These are phyloP conservation scores for Bisporella sp. DNA, from an alignment of 2,329 filamentous ascomycete species.

Conservation along the genomic window DNA sequence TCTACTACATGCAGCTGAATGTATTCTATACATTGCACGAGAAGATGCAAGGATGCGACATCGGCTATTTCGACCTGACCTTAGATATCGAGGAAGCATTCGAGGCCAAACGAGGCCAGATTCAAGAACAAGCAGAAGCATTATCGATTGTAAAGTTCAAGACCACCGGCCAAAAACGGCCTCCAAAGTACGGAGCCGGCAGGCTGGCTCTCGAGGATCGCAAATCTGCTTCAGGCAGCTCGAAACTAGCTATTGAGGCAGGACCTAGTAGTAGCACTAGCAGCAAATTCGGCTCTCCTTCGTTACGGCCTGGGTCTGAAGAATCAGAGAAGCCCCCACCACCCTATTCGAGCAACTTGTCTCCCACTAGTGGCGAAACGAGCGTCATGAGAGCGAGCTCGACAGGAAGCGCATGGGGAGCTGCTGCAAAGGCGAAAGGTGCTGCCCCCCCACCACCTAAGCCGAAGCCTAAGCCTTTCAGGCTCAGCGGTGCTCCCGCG, in stretches of 20 bases:
- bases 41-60: conserved; percentile 95
- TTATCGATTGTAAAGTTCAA: conserved; percentile 88
- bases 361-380: conserved; percentile 18
- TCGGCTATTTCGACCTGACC: conserved; percentile 93
- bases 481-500: conserved; percentile 56
- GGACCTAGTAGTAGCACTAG: not conserved
- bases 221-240: conserved; percentile 25
- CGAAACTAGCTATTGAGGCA: conserved; percentile 5
- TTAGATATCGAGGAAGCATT: conserved; percentile 90
- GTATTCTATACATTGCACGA: conserved; percentile 98
- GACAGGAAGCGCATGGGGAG: conserved; percentile 34
- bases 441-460: conserved; percentile 64
- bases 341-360: conserved; percentile 51
- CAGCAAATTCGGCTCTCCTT: conserved; percentile 22
- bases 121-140: conserved; percentile 77
- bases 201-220: conserved; percentile 23
- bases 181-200: conserved; percentile 15
- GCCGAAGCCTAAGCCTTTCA: conserved; percentile 74
- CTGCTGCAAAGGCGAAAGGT: conserved; percentile 60
- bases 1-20: conserved; percentile 99
- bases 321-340: conserved; percentile 58
- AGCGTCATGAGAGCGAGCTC: conserved; percentile 33
- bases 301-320: conserved; percentile 29
- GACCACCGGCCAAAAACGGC: conserved; percentile 64
- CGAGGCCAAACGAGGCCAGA: conserved; percentile 78